phyloP scores from a whole-genome alignment of 306 rosid species.

The Astragalus glycyphyllos region DNA sequence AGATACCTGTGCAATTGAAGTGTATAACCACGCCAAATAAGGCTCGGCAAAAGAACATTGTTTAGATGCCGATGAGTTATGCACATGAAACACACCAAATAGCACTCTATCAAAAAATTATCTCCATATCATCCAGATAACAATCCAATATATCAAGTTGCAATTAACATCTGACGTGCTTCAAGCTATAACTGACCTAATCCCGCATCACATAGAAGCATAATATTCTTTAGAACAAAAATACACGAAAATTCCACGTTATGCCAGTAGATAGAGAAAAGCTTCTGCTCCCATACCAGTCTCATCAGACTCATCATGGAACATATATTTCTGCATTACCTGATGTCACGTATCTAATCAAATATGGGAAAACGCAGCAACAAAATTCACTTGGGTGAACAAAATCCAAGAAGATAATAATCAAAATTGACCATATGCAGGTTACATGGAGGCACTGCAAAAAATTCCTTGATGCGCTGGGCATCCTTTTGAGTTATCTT shows the following conservation, averaged over 20 bases:
- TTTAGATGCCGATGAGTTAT: neutral
- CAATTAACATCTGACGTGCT: slow-evolving; percentile 26
- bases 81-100: slow-evolving; percentile 13
- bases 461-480: slow-evolving; percentile 49
- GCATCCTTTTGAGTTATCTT: slow-evolving; percentile 46
- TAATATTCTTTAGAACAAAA: slow-evolving; percentile 77
- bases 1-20: slow-evolving; percentile 39
- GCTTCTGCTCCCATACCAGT: slow-evolving; percentile 65
- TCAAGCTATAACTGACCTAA: slow-evolving; percentile 16
- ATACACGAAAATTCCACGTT: slow-evolving; percentile 65
- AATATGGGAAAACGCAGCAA: slow-evolving; percentile 49
- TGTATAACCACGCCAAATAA: neutral
- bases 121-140: neutral
- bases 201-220: slow-evolving; percentile 14
- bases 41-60: neutral
- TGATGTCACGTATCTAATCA: slow-evolving; percentile 54
- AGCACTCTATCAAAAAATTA: slow-evolving; percentile 4
- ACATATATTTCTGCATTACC: slow-evolving; percentile 64
- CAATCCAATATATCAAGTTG: slow-evolving; percentile 24
- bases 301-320: slow-evolving; percentile 58
- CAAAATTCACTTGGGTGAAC: slow-evolving; percentile 43
- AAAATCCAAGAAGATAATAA: slow-evolving; percentile 37
- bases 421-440: slow-evolving; percentile 34
- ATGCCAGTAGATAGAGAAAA: slow-evolving; percentile 62
- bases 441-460: slow-evolving; percentile 49